Percentiles rank a stretch among this genome's conserved stretches.
Conservation (phyloP, 441 rosid genomes). For the Kokia cookei region DNA sequence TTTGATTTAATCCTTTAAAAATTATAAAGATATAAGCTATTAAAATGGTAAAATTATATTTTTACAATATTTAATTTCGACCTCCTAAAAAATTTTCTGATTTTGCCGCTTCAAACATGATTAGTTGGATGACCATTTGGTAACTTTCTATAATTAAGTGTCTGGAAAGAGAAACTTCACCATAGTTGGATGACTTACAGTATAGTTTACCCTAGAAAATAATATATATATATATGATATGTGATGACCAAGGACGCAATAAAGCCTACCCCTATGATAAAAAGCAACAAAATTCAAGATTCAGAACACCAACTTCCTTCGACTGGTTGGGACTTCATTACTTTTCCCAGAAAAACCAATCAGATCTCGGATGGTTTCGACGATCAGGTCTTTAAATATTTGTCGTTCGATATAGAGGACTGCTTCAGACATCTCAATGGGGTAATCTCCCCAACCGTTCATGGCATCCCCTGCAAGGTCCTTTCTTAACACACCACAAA, state of each 20-base stretch:
- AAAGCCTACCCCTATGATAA: background rate
- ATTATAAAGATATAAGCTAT: no score
- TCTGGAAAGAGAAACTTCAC: no score
- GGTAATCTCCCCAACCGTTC: conserved; percentile 55
- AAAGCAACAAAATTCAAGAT: background rate
- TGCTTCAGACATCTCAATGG: conserved; percentile 66
- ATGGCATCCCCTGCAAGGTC: conserved; percentile 63
- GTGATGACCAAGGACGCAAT: background rate
- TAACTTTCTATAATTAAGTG: no score
- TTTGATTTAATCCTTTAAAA: no score
- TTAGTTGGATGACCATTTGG: no score
- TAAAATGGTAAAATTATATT: no score
- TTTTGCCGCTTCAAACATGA: no score
- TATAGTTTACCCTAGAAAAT: no score
- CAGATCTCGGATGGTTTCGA: conserved; percentile 69
- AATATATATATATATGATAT: background rate
- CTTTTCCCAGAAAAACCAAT: conserved; percentile 28
- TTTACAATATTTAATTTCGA: no score
- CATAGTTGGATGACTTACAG: no score
- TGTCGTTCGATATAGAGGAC: conserved; percentile 72
- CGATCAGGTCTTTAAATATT: conserved; percentile 74
- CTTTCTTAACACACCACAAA: conserved; percentile 58
- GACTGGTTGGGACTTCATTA: conserved; percentile 16
- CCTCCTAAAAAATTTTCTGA: no score
- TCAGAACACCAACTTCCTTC: conserved; percentile 75